These are phyloP conservation scores for Yarrowia bubula DNA, from an alignment of 805 yeast genomes.

Conservation along the genomic window DNA sequence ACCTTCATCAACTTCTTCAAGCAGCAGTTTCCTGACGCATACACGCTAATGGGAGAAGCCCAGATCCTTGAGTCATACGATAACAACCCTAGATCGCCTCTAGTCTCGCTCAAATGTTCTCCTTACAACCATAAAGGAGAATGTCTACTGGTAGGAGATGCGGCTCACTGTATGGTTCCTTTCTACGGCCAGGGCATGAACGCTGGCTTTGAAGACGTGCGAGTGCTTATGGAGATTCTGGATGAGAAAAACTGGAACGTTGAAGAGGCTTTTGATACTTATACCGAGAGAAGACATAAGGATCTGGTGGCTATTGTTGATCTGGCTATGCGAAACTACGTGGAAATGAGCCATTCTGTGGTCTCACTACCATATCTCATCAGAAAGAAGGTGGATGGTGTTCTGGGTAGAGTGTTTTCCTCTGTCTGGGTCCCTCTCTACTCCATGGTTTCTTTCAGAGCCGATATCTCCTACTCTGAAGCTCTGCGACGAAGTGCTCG, in stretches of 20 bases:
- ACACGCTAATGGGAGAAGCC: constrained; percentile 60
- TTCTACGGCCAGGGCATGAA: constrained; percentile 97
- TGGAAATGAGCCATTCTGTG: constrained; percentile 84
- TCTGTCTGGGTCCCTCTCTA: constrained; percentile 81
- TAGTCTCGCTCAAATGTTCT: constrained; percentile 65
- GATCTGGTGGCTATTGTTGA: constrained; percentile 76
- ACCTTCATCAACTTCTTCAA: constrained; percentile 55
- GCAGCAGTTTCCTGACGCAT: constrained; percentile 71
- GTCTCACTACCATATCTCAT: constrained; percentile 57
- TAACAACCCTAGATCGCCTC: constrained; percentile 69
- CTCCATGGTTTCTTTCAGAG: constrained; percentile 87
- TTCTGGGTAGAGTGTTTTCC: constrained; percentile 57
- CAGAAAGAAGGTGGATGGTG: constrained; percentile 66
- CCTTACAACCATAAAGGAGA: constrained; percentile 67
- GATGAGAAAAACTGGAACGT: constrained; percentile 45
- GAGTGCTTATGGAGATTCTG: constrained; percentile 54
- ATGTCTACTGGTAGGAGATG: constrained; percentile 79
- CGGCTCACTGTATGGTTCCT: constrained; percentile 98
- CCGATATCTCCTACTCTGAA: constrained; percentile 72
- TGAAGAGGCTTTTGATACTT: constrained; percentile 51
- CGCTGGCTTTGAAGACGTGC: constrained; percentile 90
- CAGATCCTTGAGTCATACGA: constrained; percentile 51
- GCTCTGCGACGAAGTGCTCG: constrained; percentile 56
- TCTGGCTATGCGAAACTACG: constrained; percentile 75
- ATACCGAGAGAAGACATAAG: constrained; percentile 54